Conservation (phyloP, 140 eudicot species). For the Flaveria floridana region DNA sequence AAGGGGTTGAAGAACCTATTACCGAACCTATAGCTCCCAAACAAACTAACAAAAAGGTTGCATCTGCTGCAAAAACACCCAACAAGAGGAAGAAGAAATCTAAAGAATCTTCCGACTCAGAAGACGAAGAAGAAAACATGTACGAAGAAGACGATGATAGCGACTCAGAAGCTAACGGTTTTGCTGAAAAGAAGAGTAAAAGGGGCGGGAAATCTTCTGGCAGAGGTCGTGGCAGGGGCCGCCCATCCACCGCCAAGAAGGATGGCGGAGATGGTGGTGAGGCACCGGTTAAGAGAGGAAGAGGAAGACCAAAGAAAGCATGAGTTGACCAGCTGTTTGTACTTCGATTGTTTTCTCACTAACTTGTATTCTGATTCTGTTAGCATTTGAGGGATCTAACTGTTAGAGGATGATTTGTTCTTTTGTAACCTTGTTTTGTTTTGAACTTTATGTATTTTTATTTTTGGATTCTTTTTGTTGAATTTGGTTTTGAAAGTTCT, state of each 20-base stretch:
- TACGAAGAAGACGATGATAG: conserved; percentile 25
- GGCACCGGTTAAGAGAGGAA: conserved; percentile 36
- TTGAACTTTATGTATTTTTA: not conserved
- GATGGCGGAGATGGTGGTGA: conserved; percentile 24
- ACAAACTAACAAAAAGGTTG: conserved; percentile 25
- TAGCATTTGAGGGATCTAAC: conserved; percentile 20
- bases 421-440: not conserved
- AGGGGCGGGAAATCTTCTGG: conserved; percentile 39
- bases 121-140: conserved; percentile 1
- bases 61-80: conserved; percentile 25
- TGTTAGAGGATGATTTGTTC: conserved; percentile 14
- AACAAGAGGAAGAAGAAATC: conserved; percentile 36
- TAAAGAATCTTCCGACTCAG: conserved; percentile 27
- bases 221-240: conserved; percentile 42
- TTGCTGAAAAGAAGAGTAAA: conserved; percentile 38
- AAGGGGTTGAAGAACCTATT: conserved; percentile 50
- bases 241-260: conserved; percentile 24
- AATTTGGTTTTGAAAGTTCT: too few species aligned
- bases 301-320: conserved; percentile 47
- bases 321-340: conserved; percentile 24
- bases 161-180: conserved; percentile 40
- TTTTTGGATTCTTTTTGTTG: too few species aligned
- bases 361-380: conserved; percentile 35
- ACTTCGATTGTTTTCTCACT: conserved; percentile 21
- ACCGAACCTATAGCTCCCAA: conserved; percentile 22